A percentile compares a stretch with the other conserved stretches of the same genome.
Evolutionary conservation across 2,329 filamentous ascomycete genomes (phyloP).

Genomic region (Sporothrix pallida): DNA sequence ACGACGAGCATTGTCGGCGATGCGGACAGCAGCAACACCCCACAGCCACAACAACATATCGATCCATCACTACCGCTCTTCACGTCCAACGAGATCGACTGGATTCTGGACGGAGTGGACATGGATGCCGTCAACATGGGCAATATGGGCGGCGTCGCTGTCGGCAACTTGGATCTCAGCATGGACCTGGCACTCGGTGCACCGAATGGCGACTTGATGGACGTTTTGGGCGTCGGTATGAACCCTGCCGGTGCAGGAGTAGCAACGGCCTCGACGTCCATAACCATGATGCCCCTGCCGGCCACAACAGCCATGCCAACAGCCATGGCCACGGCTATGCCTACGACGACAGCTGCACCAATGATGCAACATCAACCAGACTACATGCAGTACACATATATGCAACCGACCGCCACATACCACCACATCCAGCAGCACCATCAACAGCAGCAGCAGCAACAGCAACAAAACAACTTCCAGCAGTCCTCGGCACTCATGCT

Average conservation of each 20-base stretch:
- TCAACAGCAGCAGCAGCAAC: constrained; percentile 15
- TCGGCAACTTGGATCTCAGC: neutral
- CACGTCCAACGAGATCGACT: constrained; percentile 15
- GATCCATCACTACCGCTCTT: neutral
- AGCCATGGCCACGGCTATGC: neutral
- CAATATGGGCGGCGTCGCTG: neutral
- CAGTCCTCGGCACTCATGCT: constrained; percentile 18
- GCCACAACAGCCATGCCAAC: neutral
- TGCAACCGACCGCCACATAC: neutral
- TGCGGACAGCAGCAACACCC: neutral
- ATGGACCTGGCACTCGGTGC: neutral
- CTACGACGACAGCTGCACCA: neutral
- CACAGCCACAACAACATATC: constrained; percentile 2
- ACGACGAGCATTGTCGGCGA: neutral
- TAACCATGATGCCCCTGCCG: neutral
- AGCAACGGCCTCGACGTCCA: neutral
- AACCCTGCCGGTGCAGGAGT: neutral
- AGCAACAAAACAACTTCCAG: constrained; percentile 11
- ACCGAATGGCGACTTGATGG: neutral
- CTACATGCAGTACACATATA: constrained; percentile 2
- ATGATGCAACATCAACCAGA: neutral
- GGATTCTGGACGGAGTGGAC: constrained; percentile 12
- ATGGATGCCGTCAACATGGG: constrained; percentile 1
- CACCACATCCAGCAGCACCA: constrained; percentile 13
- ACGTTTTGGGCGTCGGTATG: neutral